Base-by-base conservation (phyloP, 2,329 filamentous ascomycete species). In the Stagonosporopsis chrysanthemi region DNA sequence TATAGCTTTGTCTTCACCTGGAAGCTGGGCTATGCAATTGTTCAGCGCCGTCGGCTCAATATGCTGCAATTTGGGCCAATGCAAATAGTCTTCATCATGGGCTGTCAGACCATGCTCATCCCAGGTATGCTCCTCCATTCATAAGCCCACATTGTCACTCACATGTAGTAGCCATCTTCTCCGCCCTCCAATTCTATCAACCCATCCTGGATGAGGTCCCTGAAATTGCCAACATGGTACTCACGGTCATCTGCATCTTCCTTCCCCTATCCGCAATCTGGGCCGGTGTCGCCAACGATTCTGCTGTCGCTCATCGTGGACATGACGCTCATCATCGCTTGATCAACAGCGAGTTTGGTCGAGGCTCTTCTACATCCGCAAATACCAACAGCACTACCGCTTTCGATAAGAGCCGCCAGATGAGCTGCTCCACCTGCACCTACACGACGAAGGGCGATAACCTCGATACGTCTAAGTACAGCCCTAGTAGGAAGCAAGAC, bases 201-300 rank as follows among this genome's bases (percentile, higher is more conserved):
- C 57, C 68, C 2, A 78, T 84, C 50, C 75, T 77, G 55, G 65
- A 80, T 22, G 57, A 69, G 4, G 78, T 84, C 48, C 81, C 83
- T 4, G 83, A 87, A 62, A 76, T 89, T 29, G 79, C 80, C 52
- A 81, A 82, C 45, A 78, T 85, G 57, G 79, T 85, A 51, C 74
- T 86, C 8, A 86, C 86, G 15, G 74, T 86, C 19, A 83, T 88
- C 33, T 83, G 83, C 55, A 81, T 89, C 58, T 86, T 86, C 60
- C 82, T 90, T 15, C 88, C 88, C 1, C 79, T 90, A 11, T 88
- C 86, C 14, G 84, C 86, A 17, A 81, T 90, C 62, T 90, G 88
- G 88, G 88, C 88, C 41, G 69, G 73, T 29, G 67, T 75, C 24
- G 59, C 66, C 42, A 69, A 67, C 50, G 69, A 75, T 14, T 54